Evolutionary conservation across 2,329 filamentous ascomycete genomes (phyloP).

Genomic region (Dactylellina drechsleri): DNA sequence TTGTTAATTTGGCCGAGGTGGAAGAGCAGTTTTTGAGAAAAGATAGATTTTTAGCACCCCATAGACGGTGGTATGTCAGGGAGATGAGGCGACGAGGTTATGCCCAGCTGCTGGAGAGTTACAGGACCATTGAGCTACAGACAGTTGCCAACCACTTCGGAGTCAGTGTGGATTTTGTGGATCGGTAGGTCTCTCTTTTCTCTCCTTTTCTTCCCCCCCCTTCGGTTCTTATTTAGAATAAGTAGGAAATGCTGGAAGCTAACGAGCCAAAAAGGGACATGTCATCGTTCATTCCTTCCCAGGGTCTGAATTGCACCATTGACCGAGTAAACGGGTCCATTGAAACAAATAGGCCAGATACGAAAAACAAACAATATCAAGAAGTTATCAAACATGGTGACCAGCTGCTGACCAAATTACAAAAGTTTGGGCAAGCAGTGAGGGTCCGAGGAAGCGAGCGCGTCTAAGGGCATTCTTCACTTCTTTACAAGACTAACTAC

Average conservation of each 20-base stretch:
- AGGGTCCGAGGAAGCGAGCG: conserved; percentile 87
- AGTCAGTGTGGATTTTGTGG: conserved; percentile 93
- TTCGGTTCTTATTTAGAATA: background rate
- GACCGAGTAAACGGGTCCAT: conserved; percentile 97
- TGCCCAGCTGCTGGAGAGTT: conserved; percentile 95
- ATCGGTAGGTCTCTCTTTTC: conserved; percentile 70
- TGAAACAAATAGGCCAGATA: conserved; percentile 95
- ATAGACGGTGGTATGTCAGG: conserved; percentile 95
- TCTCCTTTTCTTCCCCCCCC: conserved; percentile 27
- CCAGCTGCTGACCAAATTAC: conserved; percentile 96
- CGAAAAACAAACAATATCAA: conserved; percentile 99
- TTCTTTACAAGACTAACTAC: too few relatives aligned
- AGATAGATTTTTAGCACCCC: conserved; percentile 94
- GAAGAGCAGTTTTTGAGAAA: conserved; percentile 94
- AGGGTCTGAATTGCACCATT: conserved; percentile 94
- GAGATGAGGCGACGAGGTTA: conserved; percentile 98
- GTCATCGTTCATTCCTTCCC: conserved; percentile 94
- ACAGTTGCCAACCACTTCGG: conserved; percentile 98
- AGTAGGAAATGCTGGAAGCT: background rate
- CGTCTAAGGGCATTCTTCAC: conserved; percentile 21
- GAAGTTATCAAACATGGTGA: conserved; percentile 98
- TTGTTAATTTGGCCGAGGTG: conserved; percentile 85
- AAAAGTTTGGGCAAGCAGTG: conserved; percentile 98
- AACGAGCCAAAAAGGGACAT: conserved; percentile 73
- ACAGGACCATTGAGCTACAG: conserved; percentile 93